phyloP scores from a whole-genome alignment of 2,329 filamentous ascomycete genomes.

The Volutella citrinella region DNA sequence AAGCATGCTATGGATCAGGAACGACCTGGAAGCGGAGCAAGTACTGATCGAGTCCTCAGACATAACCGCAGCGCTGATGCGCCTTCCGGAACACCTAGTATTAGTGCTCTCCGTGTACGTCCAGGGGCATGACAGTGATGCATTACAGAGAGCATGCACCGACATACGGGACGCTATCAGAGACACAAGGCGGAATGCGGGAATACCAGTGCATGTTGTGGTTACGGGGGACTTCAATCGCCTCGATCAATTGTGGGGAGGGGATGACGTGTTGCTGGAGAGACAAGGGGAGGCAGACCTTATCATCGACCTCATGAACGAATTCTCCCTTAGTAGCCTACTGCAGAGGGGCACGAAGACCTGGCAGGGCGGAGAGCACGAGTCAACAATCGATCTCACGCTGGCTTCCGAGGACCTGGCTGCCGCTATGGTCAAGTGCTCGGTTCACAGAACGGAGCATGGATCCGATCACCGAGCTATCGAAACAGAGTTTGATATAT shows the following conservation, averaged over 20 bases:
- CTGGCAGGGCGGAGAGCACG: slow-evolving; percentile 22
- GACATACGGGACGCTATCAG: too few relatives aligned
- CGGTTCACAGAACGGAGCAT: neutral
- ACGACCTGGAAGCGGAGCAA: neutral
- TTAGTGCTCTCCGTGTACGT: neutral
- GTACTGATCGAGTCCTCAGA: slow-evolving; percentile 7
- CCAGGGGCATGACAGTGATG: too few relatives aligned
- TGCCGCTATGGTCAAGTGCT: slow-evolving; percentile 4
- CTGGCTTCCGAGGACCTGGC: slow-evolving; percentile 19
- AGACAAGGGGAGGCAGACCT: slow-evolving; percentile 31
- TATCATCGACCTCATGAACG: slow-evolving; percentile 4
- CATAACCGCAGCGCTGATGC: slow-evolving; percentile 7
- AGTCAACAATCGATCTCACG: slow-evolving; percentile 24
- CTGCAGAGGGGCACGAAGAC: slow-evolving; percentile 33
- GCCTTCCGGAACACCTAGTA: neutral
- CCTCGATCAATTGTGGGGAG: slow-evolving; percentile 13
- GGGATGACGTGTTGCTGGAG: slow-evolving; percentile 4
- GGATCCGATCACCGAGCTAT: slow-evolving; percentile 27
- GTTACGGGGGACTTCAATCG: slow-evolving; percentile 14
- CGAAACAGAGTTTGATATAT: neutral
- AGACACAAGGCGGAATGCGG: slow-evolving; percentile 4
- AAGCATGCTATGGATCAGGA: slow-evolving; percentile 16
- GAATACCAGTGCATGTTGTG: neutral
- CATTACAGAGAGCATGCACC: too few relatives aligned
- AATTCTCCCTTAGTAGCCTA: slow-evolving; percentile 27